phyloP scores from a whole-genome alignment of 176 grass and related monocot genomes.

The Aegilops tauschii region DNA sequence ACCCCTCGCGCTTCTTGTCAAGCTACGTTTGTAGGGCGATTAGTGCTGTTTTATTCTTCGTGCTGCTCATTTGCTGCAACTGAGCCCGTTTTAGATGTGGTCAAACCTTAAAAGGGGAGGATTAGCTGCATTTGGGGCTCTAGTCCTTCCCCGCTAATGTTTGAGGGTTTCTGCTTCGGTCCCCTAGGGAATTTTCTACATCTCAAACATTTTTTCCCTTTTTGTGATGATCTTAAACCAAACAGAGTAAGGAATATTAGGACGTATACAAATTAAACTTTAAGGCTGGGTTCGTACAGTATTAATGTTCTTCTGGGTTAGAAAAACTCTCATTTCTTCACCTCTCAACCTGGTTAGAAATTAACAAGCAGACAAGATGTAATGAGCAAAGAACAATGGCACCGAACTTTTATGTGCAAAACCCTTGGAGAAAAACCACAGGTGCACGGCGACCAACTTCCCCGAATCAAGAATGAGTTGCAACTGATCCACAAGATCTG shows the following conservation, averaged over 20 bases:
- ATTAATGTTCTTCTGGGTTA: no score
- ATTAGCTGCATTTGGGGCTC: conserved; percentile 17
- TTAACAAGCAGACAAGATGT: neutral
- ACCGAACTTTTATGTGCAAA: neutral
- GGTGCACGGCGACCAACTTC: neutral
- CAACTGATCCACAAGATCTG: no score
- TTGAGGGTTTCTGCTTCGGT: neutral
- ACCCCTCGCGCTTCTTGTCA: neutral
- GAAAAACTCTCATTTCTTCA: no score
- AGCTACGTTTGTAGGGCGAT: conserved; percentile 28
- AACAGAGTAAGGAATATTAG: neutral
- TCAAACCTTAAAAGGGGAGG: conserved; percentile 37
- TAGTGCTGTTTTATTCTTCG: conserved; percentile 30
- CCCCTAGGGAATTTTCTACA: neutral
- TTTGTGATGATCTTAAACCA: neutral
- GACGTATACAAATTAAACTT: no score
- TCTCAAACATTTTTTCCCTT: no score
- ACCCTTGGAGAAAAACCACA: neutral
- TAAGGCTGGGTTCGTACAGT: no score
- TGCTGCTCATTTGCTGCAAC: neutral
- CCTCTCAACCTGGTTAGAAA: no score
- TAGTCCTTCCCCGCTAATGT: neutral
- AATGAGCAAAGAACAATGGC: neutral
- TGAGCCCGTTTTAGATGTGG: conserved; percentile 33
- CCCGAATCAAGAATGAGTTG: neutral